Evolutionary conservation across 768 basidiomycete species (phyloP), one percentile per base, ranked within the genome.

Genomic region (Porpolomopsis calyptriformis): DNA sequence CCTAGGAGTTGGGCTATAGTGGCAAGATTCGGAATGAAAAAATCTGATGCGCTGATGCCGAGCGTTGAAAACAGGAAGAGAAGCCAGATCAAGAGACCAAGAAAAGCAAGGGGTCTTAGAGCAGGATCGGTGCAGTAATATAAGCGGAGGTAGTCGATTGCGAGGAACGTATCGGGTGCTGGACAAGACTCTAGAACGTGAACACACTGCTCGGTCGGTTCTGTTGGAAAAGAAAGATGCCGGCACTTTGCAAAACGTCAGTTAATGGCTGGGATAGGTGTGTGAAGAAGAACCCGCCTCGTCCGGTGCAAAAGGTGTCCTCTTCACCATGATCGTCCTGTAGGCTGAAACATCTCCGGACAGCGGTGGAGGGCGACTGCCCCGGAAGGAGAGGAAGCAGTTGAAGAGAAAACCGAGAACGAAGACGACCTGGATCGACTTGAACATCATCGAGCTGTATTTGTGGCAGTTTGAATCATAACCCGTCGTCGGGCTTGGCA

Each of bases 1-100:
- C 91, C 86, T 3, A 99, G 76, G 3, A 87, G 66, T 41, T 82
- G 76, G 0, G 94, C 80, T 25, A 97, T 84, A 1, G 93, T 89
- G 0, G 86, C 85, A 14, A 99, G 74, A 61, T 99, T 98, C 1
- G 93, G 93, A 43, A 87, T 92, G 72, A 98, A 98, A 67, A 97
- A 97, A 64, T 98, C 94, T 14, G 91, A 86, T 4, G 93, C 92
- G 52, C 82, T 83, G 60, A 96, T 96, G 3, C 92, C 92, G 27
- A 97, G 82, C 27, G 87, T 93, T 18, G 91, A 91, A 68, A 99
- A 98, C 45, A 99, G 80, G 69, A 97, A 96, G 22, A 80, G 53
- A 14, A 91, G 75, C 90, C 90, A 94, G 18, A 84, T 35, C 8
- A 87, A 51, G 50, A 91, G 74, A 33, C 69, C 77, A 2, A 59